A percentile compares a stretch with the other conserved stretches of the same genome.
phyloP scores from a whole-genome alignment of 768 basidiomycete species.

The Albatrellus ellisii region DNA sequence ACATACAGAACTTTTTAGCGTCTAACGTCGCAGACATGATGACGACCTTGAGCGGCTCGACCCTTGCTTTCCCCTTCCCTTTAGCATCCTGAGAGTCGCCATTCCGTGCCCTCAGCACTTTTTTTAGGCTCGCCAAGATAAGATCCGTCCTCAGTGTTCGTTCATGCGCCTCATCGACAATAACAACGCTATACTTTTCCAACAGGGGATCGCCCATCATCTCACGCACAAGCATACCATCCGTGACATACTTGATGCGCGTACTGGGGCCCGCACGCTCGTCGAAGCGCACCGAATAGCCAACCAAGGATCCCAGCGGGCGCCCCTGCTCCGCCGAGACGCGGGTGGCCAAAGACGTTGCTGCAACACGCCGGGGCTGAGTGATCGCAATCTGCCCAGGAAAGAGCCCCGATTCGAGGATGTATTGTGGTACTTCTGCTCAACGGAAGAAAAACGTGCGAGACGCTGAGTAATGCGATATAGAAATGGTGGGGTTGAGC shows the following conservation, averaged over 20 bases:
- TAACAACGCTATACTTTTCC: conserved; percentile 71
- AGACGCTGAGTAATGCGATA: no score
- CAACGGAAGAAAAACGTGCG: no score
- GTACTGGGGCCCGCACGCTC: conserved; percentile 62
- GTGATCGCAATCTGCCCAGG: conserved; percentile 80
- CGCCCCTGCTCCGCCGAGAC: conserved; percentile 78
- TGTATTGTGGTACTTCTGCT: conserved; percentile 91
- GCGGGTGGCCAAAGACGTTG: conserved; percentile 84
- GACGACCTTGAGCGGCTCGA: conserved; percentile 76
- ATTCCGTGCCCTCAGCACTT: conserved; percentile 61
- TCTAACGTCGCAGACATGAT: conserved; percentile 98
- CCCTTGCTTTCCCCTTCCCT: conserved; percentile 26
- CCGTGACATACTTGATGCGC: conserved; percentile 91
- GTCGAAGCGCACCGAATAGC: conserved; percentile 95
- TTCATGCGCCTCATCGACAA: conserved; percentile 97
- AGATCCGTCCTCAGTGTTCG: conserved; percentile 90
- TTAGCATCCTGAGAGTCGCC: conserved; percentile 19
- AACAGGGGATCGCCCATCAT: conserved; percentile 68
- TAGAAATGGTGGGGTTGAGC: no score
- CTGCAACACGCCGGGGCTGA: conserved; percentile 91
- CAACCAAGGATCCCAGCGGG: conserved; percentile 64
- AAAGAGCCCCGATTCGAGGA: conserved; percentile 70
- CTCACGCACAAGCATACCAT: conserved; percentile 96
- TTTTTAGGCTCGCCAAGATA: conserved; percentile 81
- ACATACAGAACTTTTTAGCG: conserved; percentile 85